These are phyloP conservation scores for Pinus tabuliformis DNA, from an alignment of 75 land plant genomes.

Conservation along the genomic window DNA sequence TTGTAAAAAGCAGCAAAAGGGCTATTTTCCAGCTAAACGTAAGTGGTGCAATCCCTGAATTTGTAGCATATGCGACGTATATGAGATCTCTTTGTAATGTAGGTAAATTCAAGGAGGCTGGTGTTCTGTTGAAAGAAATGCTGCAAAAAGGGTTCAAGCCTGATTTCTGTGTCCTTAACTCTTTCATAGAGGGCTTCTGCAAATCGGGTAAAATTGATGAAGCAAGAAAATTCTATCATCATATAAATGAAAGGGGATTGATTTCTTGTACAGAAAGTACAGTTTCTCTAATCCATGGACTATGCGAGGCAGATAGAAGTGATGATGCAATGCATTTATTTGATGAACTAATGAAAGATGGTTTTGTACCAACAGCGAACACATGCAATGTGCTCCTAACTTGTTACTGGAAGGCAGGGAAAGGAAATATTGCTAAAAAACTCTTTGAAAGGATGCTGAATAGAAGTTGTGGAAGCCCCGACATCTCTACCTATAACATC, in stretches of 20 bases:
- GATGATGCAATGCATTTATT: constrained; percentile 15
- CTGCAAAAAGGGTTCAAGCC: constrained; percentile 7
- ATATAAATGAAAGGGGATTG: constrained; percentile 14
- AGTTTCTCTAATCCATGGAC: background rate
- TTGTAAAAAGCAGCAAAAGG: constrained; percentile 17
- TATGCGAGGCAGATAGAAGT: constrained; percentile 15
- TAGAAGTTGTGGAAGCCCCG: constrained; percentile 7
- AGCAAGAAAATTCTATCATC: constrained; percentile 13
- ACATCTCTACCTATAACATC: constrained; percentile 4
- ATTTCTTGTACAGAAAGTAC: constrained; percentile 6
- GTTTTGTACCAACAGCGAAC: background rate
- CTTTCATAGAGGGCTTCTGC: constrained; percentile 18
- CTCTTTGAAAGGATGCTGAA: constrained; percentile 19
- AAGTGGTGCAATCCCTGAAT: constrained; percentile 6
- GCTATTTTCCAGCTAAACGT: constrained; percentile 19
- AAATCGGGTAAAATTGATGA: constrained; percentile 11
- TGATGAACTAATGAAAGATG: background rate
- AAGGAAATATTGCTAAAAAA: constrained; percentile 10
- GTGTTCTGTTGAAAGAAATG: constrained; percentile 20
- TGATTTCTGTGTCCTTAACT: constrained; percentile 16
- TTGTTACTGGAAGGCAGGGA: constrained; percentile 18
- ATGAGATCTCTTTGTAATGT: constrained; percentile 20
- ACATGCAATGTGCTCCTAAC: constrained; percentile 11
- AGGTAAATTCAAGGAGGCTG: constrained; percentile 26
- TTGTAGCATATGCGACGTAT: constrained; percentile 21